These are phyloP conservation scores for Cyberlindnera xishuangbannaensis DNA, from an alignment of 805 yeast species.

Conservation along the genomic window DNA sequence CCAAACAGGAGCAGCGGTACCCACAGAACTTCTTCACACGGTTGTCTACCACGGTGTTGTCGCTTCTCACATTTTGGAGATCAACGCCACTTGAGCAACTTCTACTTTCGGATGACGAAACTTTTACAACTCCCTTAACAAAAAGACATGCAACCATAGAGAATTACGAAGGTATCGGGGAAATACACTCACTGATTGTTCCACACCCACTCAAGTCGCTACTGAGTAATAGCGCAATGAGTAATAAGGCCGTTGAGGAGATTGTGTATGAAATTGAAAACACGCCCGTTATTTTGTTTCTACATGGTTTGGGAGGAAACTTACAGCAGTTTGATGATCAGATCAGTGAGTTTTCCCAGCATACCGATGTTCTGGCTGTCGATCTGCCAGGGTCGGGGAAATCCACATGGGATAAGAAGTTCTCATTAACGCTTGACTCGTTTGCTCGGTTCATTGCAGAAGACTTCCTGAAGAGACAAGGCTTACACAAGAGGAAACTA, in stretches of 20 bases:
- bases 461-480: constrained; percentile 7
- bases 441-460: constrained; percentile 15
- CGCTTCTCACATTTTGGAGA: constrained; percentile 2
- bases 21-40: constrained; percentile 5
- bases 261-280: constrained; percentile 27
- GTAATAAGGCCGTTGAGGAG: constrained; percentile 5
- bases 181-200: constrained; percentile 10
- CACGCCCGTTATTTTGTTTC: constrained; percentile 56
- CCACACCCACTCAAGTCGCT: constrained; percentile 12
- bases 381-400: constrained; percentile 89
- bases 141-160: constrained; percentile 9
- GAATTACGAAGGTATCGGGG: constrained; percentile 10
- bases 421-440: constrained; percentile 14
- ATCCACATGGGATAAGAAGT: constrained; percentile 5
- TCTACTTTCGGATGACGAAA: constrained; percentile 13
- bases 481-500: constrained; percentile 19
- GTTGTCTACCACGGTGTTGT: neutral
- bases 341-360: constrained; percentile 52
- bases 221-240: constrained; percentile 5
- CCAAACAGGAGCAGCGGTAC: constrained; percentile 16
- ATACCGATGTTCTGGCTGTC: constrained; percentile 55
- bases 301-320: constrained; percentile 93
- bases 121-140: constrained; percentile 14
- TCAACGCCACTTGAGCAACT: constrained; percentile 15
- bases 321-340: constrained; percentile 73